Base-by-base conservation (phyloP, 2,329 filamentous ascomycete genomes). In the Verticillium nubilum region DNA sequence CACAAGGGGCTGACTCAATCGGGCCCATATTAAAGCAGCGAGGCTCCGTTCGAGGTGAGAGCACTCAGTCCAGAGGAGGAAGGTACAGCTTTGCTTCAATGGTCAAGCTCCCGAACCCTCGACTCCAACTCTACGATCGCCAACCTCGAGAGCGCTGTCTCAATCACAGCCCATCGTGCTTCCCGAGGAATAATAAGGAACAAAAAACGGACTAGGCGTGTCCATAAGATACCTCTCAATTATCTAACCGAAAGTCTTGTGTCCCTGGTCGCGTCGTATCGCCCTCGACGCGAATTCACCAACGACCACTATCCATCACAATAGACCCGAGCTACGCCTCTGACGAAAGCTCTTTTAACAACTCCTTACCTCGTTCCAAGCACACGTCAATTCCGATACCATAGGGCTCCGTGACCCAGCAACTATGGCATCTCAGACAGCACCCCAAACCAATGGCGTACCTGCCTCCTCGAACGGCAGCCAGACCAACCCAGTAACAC, bases 401-500 rank as follows among this genome's bases (percentile, higher is more conserved):
- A 5, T 15, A 2, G 9, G 3, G n/a, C n/a, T 12, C 9, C 19
- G 7, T 3, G 23, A n/a, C 12, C 7, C n/a, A 47, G 42, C 42
- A n/a, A n/a, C n/a, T n/a, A 64, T 64, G 62, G 61, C 65, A 17
- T 74, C 74, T 68, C 70, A 72, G 53, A 64, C 67, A 13, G 67
- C 71, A 31, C 75, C 81, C 7, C 82, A 86, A 66, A 76, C 81
- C 10, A 86, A 87, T 67, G 84, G 84, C 62, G 73, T 80, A 26
- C 70, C 76, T 1, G 61, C 73, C 23, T 70, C 79, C 37, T 73
- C 80, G 28, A 66, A n/a, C 42, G 42, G 42, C 70, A 7, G 66
- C 73, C 31, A 72, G 68, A 61, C 65, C 68, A 53, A 73, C 76
- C 3, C 71, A 76, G 58, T 73, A 25, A 75, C 73, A n/a, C 73